These are phyloP conservation scores for Fonsecaea nubica DNA, from an alignment of 2,329 filamentous ascomycete species.

Conservation along the genomic window DNA sequence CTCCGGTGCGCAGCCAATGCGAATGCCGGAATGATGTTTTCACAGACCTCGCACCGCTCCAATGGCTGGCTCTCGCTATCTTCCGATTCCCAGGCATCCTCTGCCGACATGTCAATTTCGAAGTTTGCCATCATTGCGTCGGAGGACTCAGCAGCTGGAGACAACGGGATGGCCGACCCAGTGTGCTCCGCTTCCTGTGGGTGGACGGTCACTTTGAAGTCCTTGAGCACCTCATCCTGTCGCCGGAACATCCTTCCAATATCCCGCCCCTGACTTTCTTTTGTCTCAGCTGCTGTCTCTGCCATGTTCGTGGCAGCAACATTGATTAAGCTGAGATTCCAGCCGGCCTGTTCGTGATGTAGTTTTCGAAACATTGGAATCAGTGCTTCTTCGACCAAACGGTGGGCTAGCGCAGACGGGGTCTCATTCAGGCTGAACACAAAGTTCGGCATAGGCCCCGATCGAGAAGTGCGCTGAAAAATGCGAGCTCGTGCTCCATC, in stretches of 20 bases:
- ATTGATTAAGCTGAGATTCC: slow-evolving; percentile 85
- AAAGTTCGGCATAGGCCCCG: slow-evolving; percentile 73
- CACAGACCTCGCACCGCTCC: slow-evolving; percentile 35
- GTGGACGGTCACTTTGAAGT: slow-evolving; percentile 62
- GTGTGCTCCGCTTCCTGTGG: slow-evolving; percentile 10
- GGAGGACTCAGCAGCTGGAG: not conserved
- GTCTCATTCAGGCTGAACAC: slow-evolving; percentile 69
- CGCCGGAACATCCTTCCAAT: slow-evolving; percentile 82
- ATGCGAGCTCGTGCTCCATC: slow-evolving; percentile 63
- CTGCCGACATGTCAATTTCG: not conserved
- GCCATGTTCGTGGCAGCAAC: slow-evolving; percentile 87
- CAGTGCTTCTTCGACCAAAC: slow-evolving; percentile 72
- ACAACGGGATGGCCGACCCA: not conserved
- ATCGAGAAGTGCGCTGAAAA: slow-evolving; percentile 76
- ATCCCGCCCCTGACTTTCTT: slow-evolving; percentile 69
- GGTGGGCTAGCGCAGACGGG: slow-evolving; percentile 67
- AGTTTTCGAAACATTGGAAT: slow-evolving; percentile 76
- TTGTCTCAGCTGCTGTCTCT: slow-evolving; percentile 59
- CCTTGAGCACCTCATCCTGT: slow-evolving; percentile 72
- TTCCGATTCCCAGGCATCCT: slow-evolving; percentile 35
- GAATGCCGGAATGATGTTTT: slow-evolving; percentile 35
- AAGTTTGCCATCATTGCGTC: not conserved
- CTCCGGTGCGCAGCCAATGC: slow-evolving; percentile 35
- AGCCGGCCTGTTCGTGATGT: slow-evolving; percentile 71
- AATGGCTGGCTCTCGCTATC: slow-evolving; percentile 26